These are phyloP conservation scores for Xylariaceae sp. DNA, from an alignment of 2,329 filamentous ascomycete genomes.

Conservation along the genomic window DNA sequence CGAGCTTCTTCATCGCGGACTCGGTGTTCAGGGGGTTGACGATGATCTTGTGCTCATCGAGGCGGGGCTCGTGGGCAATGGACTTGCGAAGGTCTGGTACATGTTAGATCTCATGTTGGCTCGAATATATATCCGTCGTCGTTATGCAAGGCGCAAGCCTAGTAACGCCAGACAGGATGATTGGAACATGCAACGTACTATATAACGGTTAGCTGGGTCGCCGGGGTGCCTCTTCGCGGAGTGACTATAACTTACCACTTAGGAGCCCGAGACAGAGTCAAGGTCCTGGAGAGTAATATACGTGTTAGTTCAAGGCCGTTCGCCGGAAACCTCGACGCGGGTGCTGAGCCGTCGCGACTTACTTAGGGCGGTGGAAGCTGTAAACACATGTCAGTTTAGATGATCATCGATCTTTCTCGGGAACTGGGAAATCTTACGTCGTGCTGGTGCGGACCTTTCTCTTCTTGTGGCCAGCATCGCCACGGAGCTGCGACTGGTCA, in stretches of 20 bases:
- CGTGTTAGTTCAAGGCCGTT: conserved; percentile 3
- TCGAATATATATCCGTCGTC: background rate
- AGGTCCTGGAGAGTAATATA: conserved; percentile 9
- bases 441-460: conserved; percentile 89
- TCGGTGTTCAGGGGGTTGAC: conserved; percentile 99
- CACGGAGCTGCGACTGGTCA: conserved; percentile 11
- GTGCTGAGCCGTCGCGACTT: background rate
- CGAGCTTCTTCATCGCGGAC: conserved; percentile 99
- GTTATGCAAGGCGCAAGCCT: background rate
- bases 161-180: background rate
- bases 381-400: conserved; percentile 4
- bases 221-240: too few relatives aligned
- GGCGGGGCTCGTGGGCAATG: conserved; percentile 79
- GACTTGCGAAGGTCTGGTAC: conserved; percentile 82
- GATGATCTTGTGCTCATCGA: conserved; percentile 97
- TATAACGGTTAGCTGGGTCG: conserved; percentile 4
- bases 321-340: background rate
- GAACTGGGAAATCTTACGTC: conserved; percentile 36
- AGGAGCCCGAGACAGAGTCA: conserved; percentile 14
- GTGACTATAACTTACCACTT: conserved; percentile 10
- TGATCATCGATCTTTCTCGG: background rate
- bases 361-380: conserved; percentile 85
- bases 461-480: conserved; percentile 68
- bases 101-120: conserved; percentile 1
- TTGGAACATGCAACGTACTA: conserved; percentile 8